These are phyloP conservation scores for Fremontodendron californicum DNA, from an alignment of 345 rosid genomes.

Conservation along the genomic window DNA sequence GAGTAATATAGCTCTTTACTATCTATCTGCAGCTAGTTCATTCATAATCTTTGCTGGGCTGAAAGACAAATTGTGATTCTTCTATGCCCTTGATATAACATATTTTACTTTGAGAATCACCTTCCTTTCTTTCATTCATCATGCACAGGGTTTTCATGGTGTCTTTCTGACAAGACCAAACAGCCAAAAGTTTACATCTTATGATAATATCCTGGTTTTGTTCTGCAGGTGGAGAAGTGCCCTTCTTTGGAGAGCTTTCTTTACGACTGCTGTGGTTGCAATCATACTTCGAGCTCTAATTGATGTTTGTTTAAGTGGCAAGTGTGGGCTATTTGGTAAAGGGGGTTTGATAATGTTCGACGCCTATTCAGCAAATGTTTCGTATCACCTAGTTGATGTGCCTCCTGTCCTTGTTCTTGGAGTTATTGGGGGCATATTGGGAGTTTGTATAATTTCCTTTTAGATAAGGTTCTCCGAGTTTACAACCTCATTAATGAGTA, in stretches of 20 bases:
- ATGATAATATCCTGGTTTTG: not conserved
- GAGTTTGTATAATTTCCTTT: slow-evolving; percentile 74
- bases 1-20: not conserved
- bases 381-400: slow-evolving; percentile 75
- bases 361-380: slow-evolving; percentile 56
- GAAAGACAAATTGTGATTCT: not conserved
- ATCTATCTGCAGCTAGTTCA: not conserved
- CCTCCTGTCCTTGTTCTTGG: slow-evolving; percentile 81
- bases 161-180: not conserved
- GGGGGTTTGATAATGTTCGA: slow-evolving; percentile 94
- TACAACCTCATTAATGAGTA: slow-evolving; percentile 76
- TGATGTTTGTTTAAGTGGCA: slow-evolving; percentile 75
- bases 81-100: not conserved
- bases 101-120: not conserved
- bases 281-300: slow-evolving; percentile 80
- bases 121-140: not conserved
- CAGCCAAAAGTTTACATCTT: not conserved
- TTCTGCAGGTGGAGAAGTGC: slow-evolving; percentile 86
- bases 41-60: not conserved
- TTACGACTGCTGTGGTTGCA: slow-evolving; percentile 84
- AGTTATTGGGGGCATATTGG: slow-evolving; percentile 82
- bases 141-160: not conserved
- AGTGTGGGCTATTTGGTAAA: slow-evolving; percentile 87
- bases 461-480: slow-evolving; percentile 60
- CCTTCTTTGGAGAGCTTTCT: slow-evolving; percentile 90